phyloP scores from a whole-genome alignment of 176 grass and related monocot species.

The Lolium rigidum region DNA sequence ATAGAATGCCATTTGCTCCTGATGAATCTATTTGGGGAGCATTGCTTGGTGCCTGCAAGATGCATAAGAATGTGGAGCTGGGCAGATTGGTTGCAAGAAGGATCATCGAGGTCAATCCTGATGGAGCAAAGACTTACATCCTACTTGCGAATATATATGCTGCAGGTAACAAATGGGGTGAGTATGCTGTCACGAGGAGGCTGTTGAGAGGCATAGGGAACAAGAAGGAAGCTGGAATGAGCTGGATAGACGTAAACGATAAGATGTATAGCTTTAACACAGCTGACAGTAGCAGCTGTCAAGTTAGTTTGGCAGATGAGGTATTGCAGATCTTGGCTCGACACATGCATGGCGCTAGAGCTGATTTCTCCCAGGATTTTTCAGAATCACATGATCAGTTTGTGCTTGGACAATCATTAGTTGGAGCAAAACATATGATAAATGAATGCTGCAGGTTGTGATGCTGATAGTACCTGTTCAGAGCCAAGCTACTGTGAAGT shows the following conservation, averaged over 20 bases:
- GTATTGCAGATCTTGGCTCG: slow-evolving; percentile 50
- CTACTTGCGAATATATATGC: slow-evolving; percentile 69
- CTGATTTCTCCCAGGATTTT: slow-evolving; percentile 19
- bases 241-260: slow-evolving; percentile 56
- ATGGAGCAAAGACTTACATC: slow-evolving; percentile 45
- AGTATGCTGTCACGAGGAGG: slow-evolving; percentile 57
- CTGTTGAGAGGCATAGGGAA: slow-evolving; percentile 46
- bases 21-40: slow-evolving; percentile 67
- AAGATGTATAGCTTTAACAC: slow-evolving; percentile 57
- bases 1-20: slow-evolving; percentile 56
- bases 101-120: slow-evolving; percentile 62
- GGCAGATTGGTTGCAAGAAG: slow-evolving; percentile 53
- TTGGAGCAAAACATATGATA: slow-evolving; percentile 15
- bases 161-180: slow-evolving; percentile 60
- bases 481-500: slow-evolving; percentile 25
- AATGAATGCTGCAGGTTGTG: neutral
- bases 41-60: slow-evolving; percentile 63
- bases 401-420: slow-evolving; percentile 7
- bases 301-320: slow-evolving; percentile 51
- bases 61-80: slow-evolving; percentile 60
- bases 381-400: slow-evolving; percentile 22
- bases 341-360: slow-evolving; percentile 55
- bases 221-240: slow-evolving; percentile 61
- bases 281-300: slow-evolving; percentile 50
- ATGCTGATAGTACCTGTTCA: neutral